Conservation (phyloP, 176 grass and related monocot genomes). For the Metroxylon sagu region DNA sequence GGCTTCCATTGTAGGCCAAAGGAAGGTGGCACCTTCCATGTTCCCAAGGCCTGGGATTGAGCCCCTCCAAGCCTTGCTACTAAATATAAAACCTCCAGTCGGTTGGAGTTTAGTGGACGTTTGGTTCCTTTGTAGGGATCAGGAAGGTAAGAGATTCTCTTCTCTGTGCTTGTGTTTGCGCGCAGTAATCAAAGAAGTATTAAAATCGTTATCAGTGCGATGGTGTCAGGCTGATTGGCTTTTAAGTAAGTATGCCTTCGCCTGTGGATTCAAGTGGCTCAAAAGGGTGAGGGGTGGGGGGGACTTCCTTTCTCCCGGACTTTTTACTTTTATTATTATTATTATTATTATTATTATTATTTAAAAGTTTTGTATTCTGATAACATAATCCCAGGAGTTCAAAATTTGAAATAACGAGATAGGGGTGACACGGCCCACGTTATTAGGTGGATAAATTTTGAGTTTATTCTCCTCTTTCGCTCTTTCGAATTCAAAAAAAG, state of each 20-base stretch:
- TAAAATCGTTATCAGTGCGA: too few relatives aligned
- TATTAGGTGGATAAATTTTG: too few relatives aligned
- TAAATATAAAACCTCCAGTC: background rate
- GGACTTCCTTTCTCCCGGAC: background rate
- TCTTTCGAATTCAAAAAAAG: too few relatives aligned
- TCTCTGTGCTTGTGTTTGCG: background rate
- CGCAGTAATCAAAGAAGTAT: too few relatives aligned
- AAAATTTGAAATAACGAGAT: constrained; percentile 5
- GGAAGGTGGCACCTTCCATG: too few relatives aligned
- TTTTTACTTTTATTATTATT: background rate
- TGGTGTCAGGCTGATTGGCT: too few relatives aligned
- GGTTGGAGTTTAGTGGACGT: constrained; percentile 6
- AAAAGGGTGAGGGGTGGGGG: background rate
- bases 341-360: background rate
- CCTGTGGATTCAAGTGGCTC: background rate
- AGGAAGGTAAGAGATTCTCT: constrained; percentile 9
- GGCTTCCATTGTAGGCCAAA: too few relatives aligned
- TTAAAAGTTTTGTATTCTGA: background rate
- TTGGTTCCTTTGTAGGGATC: constrained; percentile 10
- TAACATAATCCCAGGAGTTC: background rate
- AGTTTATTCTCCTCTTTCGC: too few relatives aligned
- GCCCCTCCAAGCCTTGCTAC: too few relatives aligned
- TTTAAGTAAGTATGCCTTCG: too few relatives aligned
- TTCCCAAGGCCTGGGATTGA: too few relatives aligned
- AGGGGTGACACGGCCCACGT: too few relatives aligned